phyloP scores from a whole-genome alignment of 495 filamentous ascomycete species.

The Monascus purpureus region DNA sequence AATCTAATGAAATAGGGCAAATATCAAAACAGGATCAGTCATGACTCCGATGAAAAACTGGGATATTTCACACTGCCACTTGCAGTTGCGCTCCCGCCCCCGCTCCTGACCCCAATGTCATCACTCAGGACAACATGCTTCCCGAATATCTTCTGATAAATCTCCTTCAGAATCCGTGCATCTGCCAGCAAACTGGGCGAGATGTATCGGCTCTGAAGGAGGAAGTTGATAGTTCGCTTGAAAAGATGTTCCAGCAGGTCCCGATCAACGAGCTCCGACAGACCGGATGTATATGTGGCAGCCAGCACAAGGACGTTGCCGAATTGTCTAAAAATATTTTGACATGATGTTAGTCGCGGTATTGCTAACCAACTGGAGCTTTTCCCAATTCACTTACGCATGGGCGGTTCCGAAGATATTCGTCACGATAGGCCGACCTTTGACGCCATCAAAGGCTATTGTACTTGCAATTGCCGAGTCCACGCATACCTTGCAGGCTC shows the following conservation, averaged over 20 bases:
- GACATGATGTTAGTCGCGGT: slow-evolving; percentile 2
- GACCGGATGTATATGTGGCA: slow-evolving; percentile 53
- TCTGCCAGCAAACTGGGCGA: slow-evolving; percentile 55
- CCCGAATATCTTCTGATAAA: slow-evolving; percentile 39
- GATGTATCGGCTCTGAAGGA: slow-evolving; percentile 44
- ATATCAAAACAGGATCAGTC: too few species aligned
- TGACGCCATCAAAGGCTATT: slow-evolving; percentile 61
- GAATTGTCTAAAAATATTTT: slow-evolving; percentile 68
- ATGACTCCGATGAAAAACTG: too few species aligned
- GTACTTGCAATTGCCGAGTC: slow-evolving; percentile 73
- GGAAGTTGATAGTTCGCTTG: slow-evolving; percentile 55
- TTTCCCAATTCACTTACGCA: slow-evolving; percentile 53
- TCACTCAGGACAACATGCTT: slow-evolving; percentile 11
- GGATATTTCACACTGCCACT: too few species aligned
- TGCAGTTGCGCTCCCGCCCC: too few species aligned
- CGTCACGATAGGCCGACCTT: slow-evolving; percentile 65
- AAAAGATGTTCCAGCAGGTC: slow-evolving; percentile 35
- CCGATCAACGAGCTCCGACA: slow-evolving; percentile 37
- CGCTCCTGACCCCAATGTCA: too few species aligned
- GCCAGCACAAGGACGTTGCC: slow-evolving; percentile 85
- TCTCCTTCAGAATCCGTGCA: slow-evolving; percentile 48
- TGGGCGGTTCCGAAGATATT: slow-evolving; percentile 94
- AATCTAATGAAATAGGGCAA: too few species aligned
- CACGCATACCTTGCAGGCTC: slow-evolving; percentile 45
- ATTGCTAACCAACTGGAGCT: neutral